Evolutionary conservation across 768 basidiomycete genomes (phyloP).

Genomic region (Sarcomyxa edulis): DNA sequence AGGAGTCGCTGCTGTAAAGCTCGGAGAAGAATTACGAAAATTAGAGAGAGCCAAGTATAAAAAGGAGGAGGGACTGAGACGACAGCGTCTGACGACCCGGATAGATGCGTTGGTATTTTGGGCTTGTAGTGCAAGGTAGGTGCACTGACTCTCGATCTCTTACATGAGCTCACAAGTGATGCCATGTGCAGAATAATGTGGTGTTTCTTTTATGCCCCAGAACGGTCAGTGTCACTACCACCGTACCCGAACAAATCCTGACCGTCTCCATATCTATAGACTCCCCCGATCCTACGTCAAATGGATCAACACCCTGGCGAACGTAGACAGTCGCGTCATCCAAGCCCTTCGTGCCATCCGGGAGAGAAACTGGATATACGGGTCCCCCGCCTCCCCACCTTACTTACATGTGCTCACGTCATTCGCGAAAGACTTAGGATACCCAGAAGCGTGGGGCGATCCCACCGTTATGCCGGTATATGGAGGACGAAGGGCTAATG

Average conservation of each 20-base stretch:
- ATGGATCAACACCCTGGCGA: conserved; percentile 73
- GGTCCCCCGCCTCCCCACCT: conserved; percentile 26
- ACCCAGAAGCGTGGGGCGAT: conserved; percentile 60
- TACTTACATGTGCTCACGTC: conserved; percentile 36
- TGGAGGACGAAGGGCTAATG: conserved; percentile 49
- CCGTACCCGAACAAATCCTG: conserved; percentile 1
- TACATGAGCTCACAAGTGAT: conserved; percentile 3
- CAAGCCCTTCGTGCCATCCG: conserved; percentile 49
- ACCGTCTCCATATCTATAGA: conserved; percentile 28
- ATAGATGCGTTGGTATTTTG: conserved; percentile 73
- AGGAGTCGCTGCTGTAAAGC: conserved; percentile 3
- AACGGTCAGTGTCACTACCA: conserved; percentile 41
- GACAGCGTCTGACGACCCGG: conserved; percentile 33
- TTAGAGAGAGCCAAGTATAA: too few relatives aligned
- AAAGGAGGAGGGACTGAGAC: conserved; percentile 8
- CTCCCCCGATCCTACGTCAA: conserved; percentile 65
- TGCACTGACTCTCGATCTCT: conserved; percentile 6
- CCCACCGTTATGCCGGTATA: conserved; percentile 53
- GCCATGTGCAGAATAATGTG: conserved; percentile 76
- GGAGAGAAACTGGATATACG: conserved; percentile 56
- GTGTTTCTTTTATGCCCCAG: conserved; percentile 80
- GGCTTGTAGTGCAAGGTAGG: conserved; percentile 71
- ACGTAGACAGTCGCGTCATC: conserved; percentile 57
- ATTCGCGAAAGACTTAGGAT: conserved; percentile 52
- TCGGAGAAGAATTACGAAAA: conserved; percentile 15